Conservation (phyloP, 164 flowering plant genomes). For the Vitis vinifera region ASM3070453v1 NC_081817.1:14386001-14386500, state of each 20-base stretch:
- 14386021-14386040: too few relatives aligned
- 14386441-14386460: conserved; percentile 79
- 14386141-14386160: too few relatives aligned
- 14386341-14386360: conserved; percentile 70
- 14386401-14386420: conserved; percentile 89
- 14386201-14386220: too few relatives aligned
- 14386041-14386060: too few relatives aligned
- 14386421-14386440: conserved; percentile 84
- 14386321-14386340: conserved; percentile 78
- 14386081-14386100: too few relatives aligned
- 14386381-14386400: conserved; percentile 99
- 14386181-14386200: too few relatives aligned
- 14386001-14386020: too few relatives aligned
- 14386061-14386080: too few relatives aligned
- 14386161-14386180: too few relatives aligned
- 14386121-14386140: too few relatives aligned
- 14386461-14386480: conserved; percentile 79
- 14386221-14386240: background rate
- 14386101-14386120: too few relatives aligned
- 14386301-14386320: conserved; percentile 91
- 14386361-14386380: conserved; percentile 83
- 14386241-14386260: background rate
- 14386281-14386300: conserved; percentile 5
- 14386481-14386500: conserved; percentile 96
- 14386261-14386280: background rate